Base-by-base conservation (phyloP, 2,329 filamentous ascomycete genomes). In the Penicillium sp. region DNA sequence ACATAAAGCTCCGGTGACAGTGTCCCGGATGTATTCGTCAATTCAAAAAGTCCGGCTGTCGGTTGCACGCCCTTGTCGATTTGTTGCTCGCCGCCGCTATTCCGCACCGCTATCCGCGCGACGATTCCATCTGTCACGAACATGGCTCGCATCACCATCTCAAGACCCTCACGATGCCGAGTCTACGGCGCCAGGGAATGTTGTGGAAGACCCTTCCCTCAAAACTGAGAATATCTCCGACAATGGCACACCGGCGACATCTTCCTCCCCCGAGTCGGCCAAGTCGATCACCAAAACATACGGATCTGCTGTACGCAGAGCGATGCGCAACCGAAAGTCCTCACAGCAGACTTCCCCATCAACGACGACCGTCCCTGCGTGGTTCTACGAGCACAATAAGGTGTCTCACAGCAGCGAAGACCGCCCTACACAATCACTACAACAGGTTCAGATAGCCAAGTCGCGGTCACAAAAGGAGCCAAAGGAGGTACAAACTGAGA, bases 281-380 rank as follows among this genome's bases (percentile, higher is more conserved):
- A 67, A 65, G 35, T 68, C 68, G 17, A 66, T 68, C 10, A 55
- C 66, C 15, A 66, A 66, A 25, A 73, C 73, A 6, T 77, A 78
- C 62, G 75, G 75, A 1, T 77, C 75, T 42, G 74, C 70, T 7
- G 55, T 75, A 39, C 74, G 75, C 33, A 69, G 75, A 49, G 71
- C 73, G 13, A 70, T 74, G 67, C 72, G 74, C 48, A 76, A 75
- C 49, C 68, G 63, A 47, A 72, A 67, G 57, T 50, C 61, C 1
- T 49, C 61, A 6, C 63, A 66, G 21, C 65, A 72, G 33, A 57
- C 47, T 36, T 44, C 56, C 8, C 45, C 66, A 2, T 63, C 66
- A 4, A 58, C 58, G 6, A 64, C 70, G 6, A 67, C 64, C 2
- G 64, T 77, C 23, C 75, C 75, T 1, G 57, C 68, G 6, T 78